phyloP scores from a whole-genome alignment of 805 yeast species.

The Hagleromyces aurorensis region DNA sequence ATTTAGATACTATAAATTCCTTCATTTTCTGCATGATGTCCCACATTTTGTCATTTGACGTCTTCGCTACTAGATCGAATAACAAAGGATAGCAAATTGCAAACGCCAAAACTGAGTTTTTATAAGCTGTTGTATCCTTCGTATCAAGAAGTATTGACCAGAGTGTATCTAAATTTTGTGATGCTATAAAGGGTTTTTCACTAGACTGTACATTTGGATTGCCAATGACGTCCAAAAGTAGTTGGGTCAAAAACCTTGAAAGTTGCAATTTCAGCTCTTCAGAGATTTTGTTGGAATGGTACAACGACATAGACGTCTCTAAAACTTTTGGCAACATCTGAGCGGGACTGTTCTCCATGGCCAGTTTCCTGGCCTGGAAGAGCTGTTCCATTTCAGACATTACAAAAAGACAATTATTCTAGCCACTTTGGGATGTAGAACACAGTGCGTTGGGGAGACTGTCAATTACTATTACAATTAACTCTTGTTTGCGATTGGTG shows the following conservation, averaged over 20 bases:
- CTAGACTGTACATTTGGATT: slow-evolving; percentile 16
- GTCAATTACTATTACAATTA: slow-evolving; percentile 4
- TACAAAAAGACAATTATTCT: too few species aligned
- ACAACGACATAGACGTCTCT: slow-evolving; percentile 24
- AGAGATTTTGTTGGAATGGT: slow-evolving; percentile 8
- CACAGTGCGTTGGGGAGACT: background rate
- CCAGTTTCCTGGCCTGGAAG: slow-evolving; percentile 25
- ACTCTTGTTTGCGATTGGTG: too few species aligned
- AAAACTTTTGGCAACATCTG: slow-evolving; percentile 27
- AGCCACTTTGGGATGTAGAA: too few species aligned
- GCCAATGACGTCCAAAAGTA: slow-evolving; percentile 21
- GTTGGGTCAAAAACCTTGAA: slow-evolving; percentile 18
- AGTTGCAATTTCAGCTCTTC: slow-evolving; percentile 8
- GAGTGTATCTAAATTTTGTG: slow-evolving; percentile 21
- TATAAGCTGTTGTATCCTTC: slow-evolving; percentile 29
- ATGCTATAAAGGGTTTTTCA: slow-evolving; percentile 28
- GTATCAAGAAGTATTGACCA: slow-evolving; percentile 20
- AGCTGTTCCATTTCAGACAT: slow-evolving; percentile 22
- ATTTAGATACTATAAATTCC: slow-evolving; percentile 47
- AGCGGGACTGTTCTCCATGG: slow-evolving; percentile 26
- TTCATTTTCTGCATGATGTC: slow-evolving; percentile 46
- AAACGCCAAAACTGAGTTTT: slow-evolving; percentile 35
- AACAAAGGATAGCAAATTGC: slow-evolving; percentile 40
- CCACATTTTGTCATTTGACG: slow-evolving; percentile 43
- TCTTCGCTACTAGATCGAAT: slow-evolving; percentile 38